Base-by-base conservation (phyloP, 2,329 filamentous ascomycete genomes). In the Aspergillus fijiensis region DNA sequence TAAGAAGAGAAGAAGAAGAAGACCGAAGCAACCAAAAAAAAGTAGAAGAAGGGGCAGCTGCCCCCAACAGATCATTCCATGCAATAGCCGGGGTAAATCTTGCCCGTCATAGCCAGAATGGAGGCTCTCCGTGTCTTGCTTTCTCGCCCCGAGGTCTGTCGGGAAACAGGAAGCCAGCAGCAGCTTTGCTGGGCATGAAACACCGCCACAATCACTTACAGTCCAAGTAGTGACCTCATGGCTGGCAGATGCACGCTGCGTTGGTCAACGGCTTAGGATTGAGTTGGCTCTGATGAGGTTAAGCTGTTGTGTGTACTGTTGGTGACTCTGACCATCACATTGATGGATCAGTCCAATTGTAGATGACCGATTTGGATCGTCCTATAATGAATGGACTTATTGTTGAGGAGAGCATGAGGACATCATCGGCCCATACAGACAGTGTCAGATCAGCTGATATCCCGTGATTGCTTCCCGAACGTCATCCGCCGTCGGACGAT, bases 401-500 rank as follows among this genome's bases (percentile, higher is more conserved):
- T 16, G 33, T 35, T 35, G 33, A 35, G 10, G 33, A 35, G 4
- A 12, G 33, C 14, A 35, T 35, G 33, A 45, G 12, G 39, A 45
- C 39, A 45, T 45, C 39, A 45, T 45, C 39, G 39, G 16, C 39
- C n/a, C 39, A 31, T 29, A 29, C 27, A 9, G 6, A 29, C 5
- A 29, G 27, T 29, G 9, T 1, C 23, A 2, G 7, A 29, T 49
- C 48, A 50, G 45, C 11, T 45, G 25, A 51, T 47, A 57, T 60
- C 51, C 58, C 50, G 55, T 57, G 53, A 55, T 52, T 55, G 21
- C 45, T 51, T 60, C 51, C 61, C 59, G 63, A 61, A 60, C 58
- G 59, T 65, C 66, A 69, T 56, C 35, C 55, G 50, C 45, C 12
- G n/a, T 59, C 65, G 65, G 64, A 59, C 25, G 39, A 51, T 55